These are phyloP conservation scores for Clitocybe nebularis DNA, from an alignment of 1,284 basidiomycete genomes.

Conservation along the genomic window DNA sequence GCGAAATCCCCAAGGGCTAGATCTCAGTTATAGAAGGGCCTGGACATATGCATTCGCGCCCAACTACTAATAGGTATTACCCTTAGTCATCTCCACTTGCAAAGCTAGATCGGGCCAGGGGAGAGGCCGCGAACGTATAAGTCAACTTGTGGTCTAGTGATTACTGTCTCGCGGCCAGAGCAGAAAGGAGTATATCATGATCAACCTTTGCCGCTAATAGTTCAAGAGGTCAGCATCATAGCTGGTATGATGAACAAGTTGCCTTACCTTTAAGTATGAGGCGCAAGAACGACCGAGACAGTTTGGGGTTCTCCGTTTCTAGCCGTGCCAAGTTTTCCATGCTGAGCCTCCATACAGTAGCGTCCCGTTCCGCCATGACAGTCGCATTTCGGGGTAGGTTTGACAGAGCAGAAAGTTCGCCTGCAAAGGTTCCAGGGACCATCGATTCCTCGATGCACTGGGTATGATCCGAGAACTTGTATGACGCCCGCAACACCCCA, in stretches of 20 bases:
- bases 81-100: too few relatives aligned
- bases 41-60: too few relatives aligned
- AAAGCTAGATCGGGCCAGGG: too few relatives aligned
- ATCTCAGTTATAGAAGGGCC: too few relatives aligned
- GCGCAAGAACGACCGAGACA: constrained; percentile 66
- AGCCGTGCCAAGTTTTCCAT: constrained; percentile 51
- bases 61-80: too few relatives aligned
- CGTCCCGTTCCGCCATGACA: constrained; percentile 75
- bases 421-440: constrained; percentile 89
- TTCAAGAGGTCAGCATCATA: background rate
- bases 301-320: constrained; percentile 61
- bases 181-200: constrained; percentile 70
- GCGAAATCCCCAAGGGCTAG: too few relatives aligned
- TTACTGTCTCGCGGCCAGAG: constrained; percentile 65
- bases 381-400: constrained; percentile 80
- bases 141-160: background rate
- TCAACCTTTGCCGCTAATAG: constrained; percentile 73
- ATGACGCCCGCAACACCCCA: constrained; percentile 79
- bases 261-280: constrained; percentile 76
- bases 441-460: constrained; percentile 79
- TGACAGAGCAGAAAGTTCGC: constrained; percentile 81
- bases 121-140: too few relatives aligned
- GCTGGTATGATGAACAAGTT: background rate
- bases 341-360: constrained; percentile 78
- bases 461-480: constrained; percentile 69